phyloP scores from a whole-genome alignment of 805 yeast genomes.

The Candida tammaniensis region DNA sequence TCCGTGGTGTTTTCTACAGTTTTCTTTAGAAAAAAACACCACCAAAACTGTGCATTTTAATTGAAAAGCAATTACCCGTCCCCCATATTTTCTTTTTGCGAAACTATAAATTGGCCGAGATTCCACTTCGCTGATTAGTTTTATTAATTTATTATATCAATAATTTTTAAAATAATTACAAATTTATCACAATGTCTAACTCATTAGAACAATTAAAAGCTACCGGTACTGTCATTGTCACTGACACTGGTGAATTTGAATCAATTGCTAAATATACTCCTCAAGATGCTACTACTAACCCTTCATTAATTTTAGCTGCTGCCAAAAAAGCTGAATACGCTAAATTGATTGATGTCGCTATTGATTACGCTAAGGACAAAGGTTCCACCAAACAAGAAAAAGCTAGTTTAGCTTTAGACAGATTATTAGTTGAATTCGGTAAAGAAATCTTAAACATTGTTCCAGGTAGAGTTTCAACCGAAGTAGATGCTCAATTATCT shows the following conservation, averaged over 20 bases:
- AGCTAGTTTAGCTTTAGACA: conserved; percentile 83
- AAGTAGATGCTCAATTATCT: conserved; percentile 97
- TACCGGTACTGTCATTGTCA: conserved; percentile 93
- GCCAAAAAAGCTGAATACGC: conserved; percentile 88
- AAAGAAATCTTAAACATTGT: conserved; percentile 87
- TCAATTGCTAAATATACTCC: conserved; percentile 97
- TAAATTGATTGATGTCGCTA: conserved; percentile 84
- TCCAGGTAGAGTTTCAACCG: conserved; percentile 99
- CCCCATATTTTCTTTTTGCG: too few species aligned
- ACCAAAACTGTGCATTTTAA: too few species aligned
- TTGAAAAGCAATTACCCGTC: too few species aligned
- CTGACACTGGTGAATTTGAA: conserved; percentile 99
- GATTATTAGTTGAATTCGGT: conserved; percentile 94
- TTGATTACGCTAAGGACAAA: conserved; percentile 71
- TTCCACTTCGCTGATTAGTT: too few species aligned
- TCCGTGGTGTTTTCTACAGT: too few species aligned
- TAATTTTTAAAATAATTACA: too few species aligned
- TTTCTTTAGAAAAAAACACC: too few species aligned
- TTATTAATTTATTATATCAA: too few species aligned
- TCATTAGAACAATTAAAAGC: conserved; percentile 92
- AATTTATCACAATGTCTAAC: conserved; percentile 9
- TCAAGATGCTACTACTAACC: conserved; percentile 99
- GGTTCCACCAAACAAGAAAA: conserved; percentile 56
- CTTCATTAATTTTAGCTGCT: conserved; percentile 95
- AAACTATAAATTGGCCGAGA: too few species aligned